Conservation (phyloP, 2,329 filamentous ascomycete genomes). For the Colletotrichum endophyticum region DNA sequence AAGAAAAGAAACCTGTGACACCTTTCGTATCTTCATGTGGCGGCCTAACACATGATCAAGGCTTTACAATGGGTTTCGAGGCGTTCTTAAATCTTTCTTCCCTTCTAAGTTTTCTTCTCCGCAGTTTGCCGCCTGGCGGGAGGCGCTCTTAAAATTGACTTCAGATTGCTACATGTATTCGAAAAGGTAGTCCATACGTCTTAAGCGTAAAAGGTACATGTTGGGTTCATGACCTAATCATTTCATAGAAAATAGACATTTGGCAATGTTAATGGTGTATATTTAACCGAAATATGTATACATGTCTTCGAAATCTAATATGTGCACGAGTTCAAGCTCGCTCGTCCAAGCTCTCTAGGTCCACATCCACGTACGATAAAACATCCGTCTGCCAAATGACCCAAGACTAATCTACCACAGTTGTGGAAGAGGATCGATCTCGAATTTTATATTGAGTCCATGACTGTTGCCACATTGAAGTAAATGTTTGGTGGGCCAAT, state of each 20-base stretch:
- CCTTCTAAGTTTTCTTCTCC: no score
- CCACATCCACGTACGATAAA: accelerated
- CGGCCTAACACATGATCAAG: background rate
- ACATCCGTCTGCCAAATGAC: background rate
- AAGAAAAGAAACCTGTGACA: background rate
- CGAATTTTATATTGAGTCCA: background rate
- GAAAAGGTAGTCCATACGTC: background rate
- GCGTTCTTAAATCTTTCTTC: background rate
- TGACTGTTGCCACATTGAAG: background rate
- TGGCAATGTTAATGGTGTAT: accelerated
- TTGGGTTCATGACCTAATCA: accelerated
- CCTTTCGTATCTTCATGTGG: background rate
- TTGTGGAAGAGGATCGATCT: background rate
- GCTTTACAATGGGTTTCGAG: background rate
- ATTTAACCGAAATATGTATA: background rate
- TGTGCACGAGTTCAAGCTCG: background rate
- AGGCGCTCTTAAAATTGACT: background rate
- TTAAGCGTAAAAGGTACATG: background rate
- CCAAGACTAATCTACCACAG: background rate
- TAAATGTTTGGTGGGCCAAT: background rate
- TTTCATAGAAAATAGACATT: background rate
- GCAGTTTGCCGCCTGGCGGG: no score
- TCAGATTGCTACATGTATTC: background rate
- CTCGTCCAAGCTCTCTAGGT: background rate
- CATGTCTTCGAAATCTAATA: background rate